phyloP scores from a whole-genome alignment of 2,329 filamentous ascomycete genomes.

The Xylariales sp. region DNA sequence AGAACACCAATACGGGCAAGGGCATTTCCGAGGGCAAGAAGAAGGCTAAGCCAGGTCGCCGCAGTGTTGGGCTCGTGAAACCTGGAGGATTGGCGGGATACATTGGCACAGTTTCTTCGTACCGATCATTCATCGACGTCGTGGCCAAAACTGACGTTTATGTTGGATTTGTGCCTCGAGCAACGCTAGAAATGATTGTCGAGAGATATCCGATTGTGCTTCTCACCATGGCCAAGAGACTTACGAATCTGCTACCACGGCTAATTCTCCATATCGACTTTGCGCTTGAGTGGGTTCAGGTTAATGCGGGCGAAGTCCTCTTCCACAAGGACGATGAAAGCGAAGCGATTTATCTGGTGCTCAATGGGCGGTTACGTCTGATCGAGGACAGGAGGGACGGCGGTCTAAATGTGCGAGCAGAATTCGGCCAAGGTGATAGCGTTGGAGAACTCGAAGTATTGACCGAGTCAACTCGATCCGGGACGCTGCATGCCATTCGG shows the following conservation, averaged over 20 bases:
- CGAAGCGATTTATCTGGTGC: slow-evolving; percentile 95
- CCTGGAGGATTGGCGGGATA: slow-evolving; percentile 93
- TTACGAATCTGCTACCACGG: slow-evolving; percentile 83
- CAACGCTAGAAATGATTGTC: slow-evolving; percentile 83
- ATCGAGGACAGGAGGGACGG: slow-evolving; percentile 79
- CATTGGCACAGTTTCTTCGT: slow-evolving; percentile 88
- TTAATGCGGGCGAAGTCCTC: slow-evolving; percentile 89
- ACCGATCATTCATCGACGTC: slow-evolving; percentile 93
- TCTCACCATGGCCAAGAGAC: slow-evolving; percentile 89
- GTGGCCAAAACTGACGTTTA: slow-evolving; percentile 98
- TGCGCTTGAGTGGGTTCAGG: slow-evolving; percentile 95
- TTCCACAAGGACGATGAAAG: slow-evolving; percentile 94
- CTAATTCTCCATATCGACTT: slow-evolving; percentile 97
- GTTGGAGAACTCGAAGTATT: slow-evolving; percentile 95
- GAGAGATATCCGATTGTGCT: slow-evolving; percentile 89
- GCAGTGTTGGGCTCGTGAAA: slow-evolving; percentile 85
- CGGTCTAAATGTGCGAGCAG: slow-evolving; percentile 79
- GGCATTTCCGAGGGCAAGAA: slow-evolving; percentile 36
- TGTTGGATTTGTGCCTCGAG: slow-evolving; percentile 85
- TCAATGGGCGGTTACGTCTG: slow-evolving; percentile 84
- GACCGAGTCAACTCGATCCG: slow-evolving; percentile 86
- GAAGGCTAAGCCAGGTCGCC: slow-evolving; percentile 43
- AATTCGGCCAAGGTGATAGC: slow-evolving; percentile 96
- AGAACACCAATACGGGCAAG: slow-evolving; percentile 14
- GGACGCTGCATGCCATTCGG: slow-evolving; percentile 89